phyloP scores from a whole-genome alignment of 192 early-diverging fungal species.

The Coemansia sp. region DNA sequence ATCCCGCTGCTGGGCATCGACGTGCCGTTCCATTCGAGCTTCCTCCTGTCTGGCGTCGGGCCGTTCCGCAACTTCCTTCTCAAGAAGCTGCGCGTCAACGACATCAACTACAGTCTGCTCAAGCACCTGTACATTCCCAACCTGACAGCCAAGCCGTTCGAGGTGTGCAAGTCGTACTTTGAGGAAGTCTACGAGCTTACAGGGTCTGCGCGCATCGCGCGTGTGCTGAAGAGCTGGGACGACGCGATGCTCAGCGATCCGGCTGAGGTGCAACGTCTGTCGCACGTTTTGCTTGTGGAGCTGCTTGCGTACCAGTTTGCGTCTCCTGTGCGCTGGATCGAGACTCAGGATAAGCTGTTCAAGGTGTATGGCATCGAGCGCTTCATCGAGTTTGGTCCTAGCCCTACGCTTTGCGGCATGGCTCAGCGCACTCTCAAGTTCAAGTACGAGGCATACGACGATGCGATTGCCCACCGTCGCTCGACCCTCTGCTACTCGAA shows the following conservation, averaged over 20 bases:
- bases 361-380: conserved; percentile 81
- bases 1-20: conserved; percentile 91
- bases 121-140: conserved; percentile 93
- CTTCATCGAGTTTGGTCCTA: conserved; percentile 89
- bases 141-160: conserved; percentile 89
- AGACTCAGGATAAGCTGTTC: conserved; percentile 93
- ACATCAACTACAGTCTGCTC: conserved; percentile 79
- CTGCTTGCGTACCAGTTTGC: conserved; percentile 94
- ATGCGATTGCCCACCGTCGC: conserved; percentile 87
- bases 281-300: conserved; percentile 85
- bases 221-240: conserved; percentile 79
- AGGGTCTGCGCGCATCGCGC: conserved; percentile 69
- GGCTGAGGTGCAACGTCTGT: conserved; percentile 82
- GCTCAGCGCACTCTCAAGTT: conserved; percentile 89
- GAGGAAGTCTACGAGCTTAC: conserved; percentile 74
- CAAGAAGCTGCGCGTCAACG: conserved; percentile 79
- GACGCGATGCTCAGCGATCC: conserved; percentile 64
- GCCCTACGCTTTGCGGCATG: conserved; percentile 90
- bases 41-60: conserved; percentile 86
- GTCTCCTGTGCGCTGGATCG: conserved; percentile 94
- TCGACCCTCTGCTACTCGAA: conserved; percentile 86
- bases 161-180: conserved; percentile 74
- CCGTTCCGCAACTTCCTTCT: conserved; percentile 89
- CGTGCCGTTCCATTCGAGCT: conserved; percentile 94
- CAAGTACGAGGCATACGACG: conserved; percentile 96